Evolutionary conservation across 805 yeast genomes (phyloP).

Genomic region (Cyberlindnera xylosilytica): DNA sequence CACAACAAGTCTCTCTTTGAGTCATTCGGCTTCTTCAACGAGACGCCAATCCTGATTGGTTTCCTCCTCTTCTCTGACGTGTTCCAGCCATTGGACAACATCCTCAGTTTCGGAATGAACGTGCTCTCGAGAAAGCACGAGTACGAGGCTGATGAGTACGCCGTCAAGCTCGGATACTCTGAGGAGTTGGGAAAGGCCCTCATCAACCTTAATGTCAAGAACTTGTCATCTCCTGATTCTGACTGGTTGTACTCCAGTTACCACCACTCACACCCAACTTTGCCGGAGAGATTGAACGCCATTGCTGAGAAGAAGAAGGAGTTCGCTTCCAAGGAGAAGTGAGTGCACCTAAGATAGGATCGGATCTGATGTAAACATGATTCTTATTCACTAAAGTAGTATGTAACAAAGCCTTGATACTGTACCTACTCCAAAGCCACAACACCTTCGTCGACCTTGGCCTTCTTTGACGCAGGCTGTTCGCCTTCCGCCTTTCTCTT

Average conservation of each 20-base stretch:
- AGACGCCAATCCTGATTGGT: constrained; percentile 77
- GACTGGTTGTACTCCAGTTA: constrained; percentile 88
- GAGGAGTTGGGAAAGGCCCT: constrained; percentile 67
- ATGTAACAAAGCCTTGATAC: constrained; percentile 40
- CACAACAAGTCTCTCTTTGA: constrained; percentile 73
- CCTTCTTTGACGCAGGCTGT: constrained; percentile 12
- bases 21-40: constrained; percentile 68
- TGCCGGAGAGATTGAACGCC: constrained; percentile 84
- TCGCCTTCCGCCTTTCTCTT: constrained; percentile 22
- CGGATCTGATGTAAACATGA: too few relatives aligned
- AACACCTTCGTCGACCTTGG: constrained; percentile 26
- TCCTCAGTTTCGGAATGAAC: constrained; percentile 64
- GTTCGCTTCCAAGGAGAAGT: constrained; percentile 20
- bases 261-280: constrained; percentile 87
- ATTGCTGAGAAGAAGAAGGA: constrained; percentile 39
- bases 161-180: constrained; percentile 70
- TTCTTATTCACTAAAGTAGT: too few relatives aligned
- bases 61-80: constrained; percentile 76
- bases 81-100: constrained; percentile 71
- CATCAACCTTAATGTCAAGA: constrained; percentile 73
- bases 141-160: constrained; percentile 89
- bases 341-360: too few relatives aligned
- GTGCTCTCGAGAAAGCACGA: constrained; percentile 81
- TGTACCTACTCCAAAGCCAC: constrained; percentile 58
- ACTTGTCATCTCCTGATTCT: constrained; percentile 81